Conservation (phyloP, 305 asterid species). For the Solanum hybrid region DNA sequence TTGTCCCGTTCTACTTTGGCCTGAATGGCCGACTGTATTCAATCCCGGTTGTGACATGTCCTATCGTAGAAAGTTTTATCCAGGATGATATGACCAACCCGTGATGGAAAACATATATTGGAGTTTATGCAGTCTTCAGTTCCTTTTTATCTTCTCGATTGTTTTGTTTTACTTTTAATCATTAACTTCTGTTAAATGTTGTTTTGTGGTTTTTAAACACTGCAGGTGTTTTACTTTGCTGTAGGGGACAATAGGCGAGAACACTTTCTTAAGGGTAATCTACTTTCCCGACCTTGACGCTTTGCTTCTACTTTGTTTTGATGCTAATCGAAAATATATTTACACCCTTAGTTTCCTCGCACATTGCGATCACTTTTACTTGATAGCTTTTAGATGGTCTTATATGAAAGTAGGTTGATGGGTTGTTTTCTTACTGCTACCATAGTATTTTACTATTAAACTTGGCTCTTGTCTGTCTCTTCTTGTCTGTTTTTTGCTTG, state of each 20-base stretch:
- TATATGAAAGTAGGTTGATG: not conserved
- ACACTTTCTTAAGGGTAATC: not conserved
- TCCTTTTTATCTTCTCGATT: not conserved
- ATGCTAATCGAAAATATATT: not conserved
- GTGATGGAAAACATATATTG: not conserved
- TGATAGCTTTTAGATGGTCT: not conserved
- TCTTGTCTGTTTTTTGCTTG: too few species aligned
- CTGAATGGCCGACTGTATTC: too few species aligned
- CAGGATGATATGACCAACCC: not conserved
- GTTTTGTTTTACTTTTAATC: too few species aligned
- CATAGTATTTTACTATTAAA: too few species aligned
- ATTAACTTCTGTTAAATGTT: not conserved
- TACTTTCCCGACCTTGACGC: not conserved
- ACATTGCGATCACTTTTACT: not conserved
- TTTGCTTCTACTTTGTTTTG: not conserved
- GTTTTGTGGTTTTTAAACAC: not conserved
- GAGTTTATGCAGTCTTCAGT: not conserved
- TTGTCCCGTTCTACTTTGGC: too few species aligned
- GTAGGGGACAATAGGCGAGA: not conserved
- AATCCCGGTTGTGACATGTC: too few species aligned
- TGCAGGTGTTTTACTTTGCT: not conserved
- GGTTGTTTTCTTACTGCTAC: too few species aligned
- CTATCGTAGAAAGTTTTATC: not conserved
- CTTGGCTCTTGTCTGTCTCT: too few species aligned
- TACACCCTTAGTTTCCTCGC: not conserved